Evolutionary conservation across 768 basidiomycete species (phyloP).

Genomic region (Tulasnella calospora): DNA sequence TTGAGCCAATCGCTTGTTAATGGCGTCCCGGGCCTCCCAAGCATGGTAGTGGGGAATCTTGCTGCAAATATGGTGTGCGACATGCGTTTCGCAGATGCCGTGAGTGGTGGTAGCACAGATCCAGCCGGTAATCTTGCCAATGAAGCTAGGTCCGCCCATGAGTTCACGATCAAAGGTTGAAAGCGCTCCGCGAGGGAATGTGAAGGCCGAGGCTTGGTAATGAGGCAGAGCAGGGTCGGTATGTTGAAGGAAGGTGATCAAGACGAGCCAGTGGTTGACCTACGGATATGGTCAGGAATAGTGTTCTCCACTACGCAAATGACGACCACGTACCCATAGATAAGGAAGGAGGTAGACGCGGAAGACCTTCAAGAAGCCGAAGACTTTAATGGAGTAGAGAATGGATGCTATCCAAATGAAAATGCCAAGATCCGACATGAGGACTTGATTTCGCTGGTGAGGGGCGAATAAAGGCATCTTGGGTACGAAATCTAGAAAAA

Average conservation of each 20-base stretch:
- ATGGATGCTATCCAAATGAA: slow-evolving; percentile 63
- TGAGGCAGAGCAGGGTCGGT: slow-evolving; percentile 93
- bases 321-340: not conserved
- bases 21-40: slow-evolving; percentile 86
- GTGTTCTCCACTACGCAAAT: not conserved
- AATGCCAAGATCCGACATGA: slow-evolving; percentile 80
- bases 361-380: slow-evolving; percentile 68
- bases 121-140: slow-evolving; percentile 74
- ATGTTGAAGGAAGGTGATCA: slow-evolving; percentile 99
- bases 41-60: slow-evolving; percentile 98
- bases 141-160: slow-evolving; percentile 52
- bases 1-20: slow-evolving; percentile 68
- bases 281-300: slow-evolving; percentile 31
- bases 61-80: slow-evolving; percentile 87
- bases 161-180: slow-evolving; percentile 82
- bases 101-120: slow-evolving; percentile 81
- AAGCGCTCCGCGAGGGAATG: slow-evolving; percentile 89
- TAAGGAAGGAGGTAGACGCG: slow-evolving; percentile 60
- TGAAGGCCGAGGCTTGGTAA: slow-evolving; percentile 84
- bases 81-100: slow-evolving; percentile 92
- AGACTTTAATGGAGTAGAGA: slow-evolving; percentile 50
- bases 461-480: slow-evolving; percentile 74
- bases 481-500: slow-evolving; percentile 67
- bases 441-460: slow-evolving; percentile 67
- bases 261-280: slow-evolving; percentile 91